Conservation (phyloP, 306 rosid genomes). For the Trichosanthes truncata region DNA sequence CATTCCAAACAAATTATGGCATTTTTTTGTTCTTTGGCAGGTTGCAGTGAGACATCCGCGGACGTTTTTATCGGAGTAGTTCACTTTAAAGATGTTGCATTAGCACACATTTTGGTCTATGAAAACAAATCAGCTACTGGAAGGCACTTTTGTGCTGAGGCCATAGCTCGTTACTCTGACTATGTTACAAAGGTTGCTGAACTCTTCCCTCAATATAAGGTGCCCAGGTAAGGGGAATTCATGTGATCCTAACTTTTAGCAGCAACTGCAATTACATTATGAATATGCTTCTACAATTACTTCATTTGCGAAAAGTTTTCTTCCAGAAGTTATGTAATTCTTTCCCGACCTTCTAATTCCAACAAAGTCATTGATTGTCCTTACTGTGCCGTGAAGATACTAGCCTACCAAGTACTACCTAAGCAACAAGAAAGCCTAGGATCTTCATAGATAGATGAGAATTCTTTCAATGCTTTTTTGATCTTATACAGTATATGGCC, state of each 20-base stretch:
- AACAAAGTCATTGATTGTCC: background rate
- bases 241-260: background rate
- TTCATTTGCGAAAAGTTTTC: background rate
- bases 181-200: slow-evolving; percentile 71
- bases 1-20: background rate
- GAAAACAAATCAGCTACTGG: slow-evolving; percentile 74
- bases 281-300: background rate
- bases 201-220: slow-evolving; percentile 62
- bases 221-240: slow-evolving; percentile 46
- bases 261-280: background rate
- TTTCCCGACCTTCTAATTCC: background rate
- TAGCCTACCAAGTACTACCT: background rate
- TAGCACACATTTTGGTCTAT: slow-evolving; percentile 74
- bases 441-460: background rate
- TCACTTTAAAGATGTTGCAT: slow-evolving; percentile 88
- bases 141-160: slow-evolving; percentile 73
- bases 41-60: slow-evolving; percentile 56
- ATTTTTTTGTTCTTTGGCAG: slow-evolving; percentile 26
- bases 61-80: slow-evolving; percentile 59
- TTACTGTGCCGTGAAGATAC: background rate
- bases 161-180: slow-evolving; percentile 76
- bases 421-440: background rate
- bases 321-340: background rate
- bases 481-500: background rate
- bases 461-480: background rate